Evolutionary conservation across 2,329 filamentous ascomycete genomes (phyloP), one percentile per base, ranked within the genome.

Genomic region (Myriosclerotinia duriaeana): DNA sequence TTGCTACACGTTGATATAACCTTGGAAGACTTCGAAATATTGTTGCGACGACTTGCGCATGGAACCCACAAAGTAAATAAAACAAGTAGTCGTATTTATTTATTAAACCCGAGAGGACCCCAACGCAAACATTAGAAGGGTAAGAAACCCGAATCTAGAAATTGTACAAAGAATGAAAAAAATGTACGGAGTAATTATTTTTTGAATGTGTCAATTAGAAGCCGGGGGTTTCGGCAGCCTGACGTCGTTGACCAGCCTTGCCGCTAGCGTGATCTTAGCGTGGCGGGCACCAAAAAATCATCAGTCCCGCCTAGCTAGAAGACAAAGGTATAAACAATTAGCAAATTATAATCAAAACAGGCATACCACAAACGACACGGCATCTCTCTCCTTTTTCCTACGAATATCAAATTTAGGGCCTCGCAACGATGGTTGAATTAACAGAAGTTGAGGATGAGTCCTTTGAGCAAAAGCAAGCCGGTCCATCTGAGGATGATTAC

Each of bases 371-470:
- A 20, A 2, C 6, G 12, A 40, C 30, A 60, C 58, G 14, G 15
- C 30, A 55, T 48, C 6, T 2, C 14, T 3, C 20, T 38, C 22
- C 22, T 20, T 53, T 42, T 22, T 15, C 14, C 20, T n/a, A 42
- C 60, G 30, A 48, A 42, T 0, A 34, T 42, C 52, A 59, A 48
- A 42, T 12, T 12, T 34, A 44, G 63, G 15, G 36, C 4, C 20
- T 60, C 67, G 71, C 67, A 80, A 88, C 79, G 75, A 97, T 98
- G 94, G 94, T 98, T 80, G 92, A 94, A 81, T 91, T 98, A 78
- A 91, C 92, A 78, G 94, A 98, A 84, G 94, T 98, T 77, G 89
- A 96, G 78, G 94, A 98, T 78, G 93, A 97, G 85, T 91, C 96
- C 81, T 96, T 97, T 84, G 84, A 89, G 81, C 83, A 86, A 78